Conservation (phyloP, 2,329 filamentous ascomycete species). For the Phoma sp. region DNA sequence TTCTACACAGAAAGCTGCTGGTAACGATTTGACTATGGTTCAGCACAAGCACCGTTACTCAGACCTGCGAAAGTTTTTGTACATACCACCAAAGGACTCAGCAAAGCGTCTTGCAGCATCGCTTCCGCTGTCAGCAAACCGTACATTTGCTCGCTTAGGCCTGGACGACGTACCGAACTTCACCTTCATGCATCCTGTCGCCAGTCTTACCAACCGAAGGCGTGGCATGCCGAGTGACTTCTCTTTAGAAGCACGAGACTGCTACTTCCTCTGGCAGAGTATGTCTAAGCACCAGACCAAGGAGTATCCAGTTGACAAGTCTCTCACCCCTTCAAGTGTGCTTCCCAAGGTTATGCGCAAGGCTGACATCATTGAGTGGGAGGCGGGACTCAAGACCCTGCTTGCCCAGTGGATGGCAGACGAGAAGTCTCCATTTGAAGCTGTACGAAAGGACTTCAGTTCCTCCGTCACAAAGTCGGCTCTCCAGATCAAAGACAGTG, state of each 20-base stretch:
- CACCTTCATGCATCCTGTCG: constrained; percentile 70
- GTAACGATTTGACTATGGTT: constrained; percentile 70
- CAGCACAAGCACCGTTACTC: constrained; percentile 74
- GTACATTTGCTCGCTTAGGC: constrained; percentile 51
- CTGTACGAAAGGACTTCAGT: constrained; percentile 56
- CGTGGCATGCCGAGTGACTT: constrained; percentile 72
- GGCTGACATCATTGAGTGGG: constrained; percentile 70
- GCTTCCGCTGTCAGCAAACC: constrained; percentile 53
- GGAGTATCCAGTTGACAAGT: constrained; percentile 57
- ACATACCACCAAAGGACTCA: constrained; percentile 56
- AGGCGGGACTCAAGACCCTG: constrained; percentile 63
- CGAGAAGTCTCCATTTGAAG: constrained; percentile 58
- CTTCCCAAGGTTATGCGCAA: constrained; percentile 66
- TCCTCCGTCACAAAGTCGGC: constrained; percentile 19
- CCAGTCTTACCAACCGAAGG: constrained; percentile 65
- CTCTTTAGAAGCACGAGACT: constrained; percentile 73
- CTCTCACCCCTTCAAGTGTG: constrained; percentile 58
- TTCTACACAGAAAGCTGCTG: constrained; percentile 67
- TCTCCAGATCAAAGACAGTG: constrained; percentile 4
- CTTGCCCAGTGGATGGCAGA: constrained; percentile 68
- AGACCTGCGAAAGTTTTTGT: constrained; percentile 77
- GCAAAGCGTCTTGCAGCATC: constrained; percentile 54
- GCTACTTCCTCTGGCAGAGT: constrained; percentile 67
- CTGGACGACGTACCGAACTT: constrained; percentile 60
- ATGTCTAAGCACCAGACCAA: constrained; percentile 66